Percentiles rank a stretch among this genome's conserved stretches.
These are phyloP conservation scores for Penicillium paxilli DNA, from an alignment of 495 filamentous ascomycete genomes.

Conservation along the genomic window DNA sequence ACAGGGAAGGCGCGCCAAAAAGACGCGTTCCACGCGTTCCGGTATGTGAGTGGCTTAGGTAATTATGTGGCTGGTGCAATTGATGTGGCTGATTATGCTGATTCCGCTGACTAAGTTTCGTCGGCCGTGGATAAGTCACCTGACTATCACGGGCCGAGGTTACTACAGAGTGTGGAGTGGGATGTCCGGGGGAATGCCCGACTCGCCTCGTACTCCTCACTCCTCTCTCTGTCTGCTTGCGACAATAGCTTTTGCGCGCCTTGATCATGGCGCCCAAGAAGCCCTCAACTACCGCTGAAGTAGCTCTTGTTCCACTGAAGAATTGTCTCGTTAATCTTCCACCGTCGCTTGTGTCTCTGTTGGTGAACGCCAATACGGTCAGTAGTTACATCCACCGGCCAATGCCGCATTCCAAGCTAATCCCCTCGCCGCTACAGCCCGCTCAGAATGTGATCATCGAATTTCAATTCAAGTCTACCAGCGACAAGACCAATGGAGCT, in stretches of 20 bases:
- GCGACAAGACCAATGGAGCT: conserved; percentile 40
- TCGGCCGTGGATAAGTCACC: neutral
- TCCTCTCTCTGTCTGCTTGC: conserved; percentile 6
- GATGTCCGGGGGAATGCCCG: conserved; percentile 9
- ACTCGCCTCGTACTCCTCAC: conserved; percentile 5
- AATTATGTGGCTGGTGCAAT: no score
- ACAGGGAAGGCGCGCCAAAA: neutral
- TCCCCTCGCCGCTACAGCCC: conserved; percentile 48
- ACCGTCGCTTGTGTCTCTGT: conserved; percentile 73
- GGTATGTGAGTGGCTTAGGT: neutral
- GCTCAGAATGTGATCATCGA: conserved; percentile 97
- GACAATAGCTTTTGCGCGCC: conserved; percentile 14
- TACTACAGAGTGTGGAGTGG: neutral
- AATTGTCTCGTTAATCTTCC: conserved; percentile 95
- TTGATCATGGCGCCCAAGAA: conserved; percentile 65
- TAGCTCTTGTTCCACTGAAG: conserved; percentile 80
- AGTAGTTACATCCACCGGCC: conserved; percentile 31
- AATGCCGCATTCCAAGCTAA: conserved; percentile 14
- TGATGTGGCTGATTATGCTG: neutral
- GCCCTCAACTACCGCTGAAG: conserved; percentile 69
- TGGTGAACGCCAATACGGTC: conserved; percentile 86
- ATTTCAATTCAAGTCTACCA: conserved; percentile 61
- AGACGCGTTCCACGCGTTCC: conserved; percentile 1
- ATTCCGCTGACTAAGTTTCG: neutral
- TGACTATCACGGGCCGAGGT: neutral